phyloP scores from a whole-genome alignment of 148 eudicot genomes.

The Spergularia marina region DNA sequence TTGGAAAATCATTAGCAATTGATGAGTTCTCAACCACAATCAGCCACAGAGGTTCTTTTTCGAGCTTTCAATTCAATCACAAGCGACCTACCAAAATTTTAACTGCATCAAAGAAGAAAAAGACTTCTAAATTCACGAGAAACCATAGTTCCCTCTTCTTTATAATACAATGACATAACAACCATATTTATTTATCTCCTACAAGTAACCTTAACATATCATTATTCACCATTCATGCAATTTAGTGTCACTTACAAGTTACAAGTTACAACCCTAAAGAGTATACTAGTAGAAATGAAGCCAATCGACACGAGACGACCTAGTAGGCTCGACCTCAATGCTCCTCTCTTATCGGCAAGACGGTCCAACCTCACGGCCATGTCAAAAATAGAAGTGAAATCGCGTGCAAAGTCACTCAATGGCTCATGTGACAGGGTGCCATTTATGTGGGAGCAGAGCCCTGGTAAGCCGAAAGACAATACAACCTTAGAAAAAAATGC shows the following conservation, averaged over 20 bases:
- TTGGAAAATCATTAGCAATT: constrained; percentile 9
- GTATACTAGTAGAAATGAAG: constrained; percentile 3
- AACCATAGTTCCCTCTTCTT: constrained; percentile 13
- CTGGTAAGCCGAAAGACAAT: constrained; percentile 59
- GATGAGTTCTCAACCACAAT: constrained; percentile 21
- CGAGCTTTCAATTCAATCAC: constrained; percentile 12
- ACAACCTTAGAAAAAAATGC: neutral
- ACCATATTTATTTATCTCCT: neutral
- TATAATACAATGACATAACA: constrained; percentile 11
- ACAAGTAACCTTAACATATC: neutral
- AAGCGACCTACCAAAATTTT: constrained; percentile 17
- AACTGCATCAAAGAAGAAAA: constrained; percentile 15
- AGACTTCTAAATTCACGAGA: constrained; percentile 20
- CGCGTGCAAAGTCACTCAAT: constrained; percentile 19
- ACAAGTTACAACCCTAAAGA: neutral
- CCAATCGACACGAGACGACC: constrained; percentile 32
- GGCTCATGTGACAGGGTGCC: constrained; percentile 48
- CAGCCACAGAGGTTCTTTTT: neutral
- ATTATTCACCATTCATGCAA: neutral
- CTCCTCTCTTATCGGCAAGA: constrained; percentile 60
- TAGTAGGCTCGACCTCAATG: constrained; percentile 49
- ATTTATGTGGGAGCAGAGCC: constrained; percentile 76
- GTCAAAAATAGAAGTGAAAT: neutral
- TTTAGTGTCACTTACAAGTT: no score
- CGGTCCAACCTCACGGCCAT: constrained; percentile 25